Percentiles rank a stretch among this genome's conserved stretches.
These are phyloP conservation scores for Phytophthora melonis DNA, from an alignment of 352 stramenopile species.

Conservation along the genomic window DNA sequence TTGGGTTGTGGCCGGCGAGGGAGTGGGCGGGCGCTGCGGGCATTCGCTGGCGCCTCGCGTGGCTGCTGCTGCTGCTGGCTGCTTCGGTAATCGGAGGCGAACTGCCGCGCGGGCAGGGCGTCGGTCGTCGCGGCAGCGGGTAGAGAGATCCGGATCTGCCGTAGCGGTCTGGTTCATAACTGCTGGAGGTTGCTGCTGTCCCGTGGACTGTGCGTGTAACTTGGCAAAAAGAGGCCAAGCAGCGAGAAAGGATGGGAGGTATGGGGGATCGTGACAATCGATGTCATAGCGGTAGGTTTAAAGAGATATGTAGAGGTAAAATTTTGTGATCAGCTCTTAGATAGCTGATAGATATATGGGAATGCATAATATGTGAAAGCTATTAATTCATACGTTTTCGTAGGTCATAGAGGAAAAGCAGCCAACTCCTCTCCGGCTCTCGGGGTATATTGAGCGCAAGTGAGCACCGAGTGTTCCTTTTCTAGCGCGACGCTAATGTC, in stretches of 20 bases:
- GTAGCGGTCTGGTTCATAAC: constrained; percentile 38
- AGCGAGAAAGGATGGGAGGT: constrained; percentile 14
- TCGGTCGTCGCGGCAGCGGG: constrained; percentile 4
- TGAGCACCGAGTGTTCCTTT: background rate
- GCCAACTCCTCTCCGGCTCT: constrained; percentile 22
- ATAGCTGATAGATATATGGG: too few relatives aligned
- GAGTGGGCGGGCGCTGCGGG: constrained; percentile 13
- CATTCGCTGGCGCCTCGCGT: constrained; percentile 29
- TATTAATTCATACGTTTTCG: background rate
- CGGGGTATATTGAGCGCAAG: background rate
- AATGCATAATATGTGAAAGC: too few relatives aligned
- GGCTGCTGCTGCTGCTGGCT: too few relatives aligned
- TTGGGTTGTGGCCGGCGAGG: constrained; percentile 3
- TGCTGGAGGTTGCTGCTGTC: constrained; percentile 21
- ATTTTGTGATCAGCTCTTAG: too few relatives aligned
- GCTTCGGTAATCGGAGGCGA: constrained; percentile 13
- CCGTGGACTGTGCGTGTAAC: constrained; percentile 5
- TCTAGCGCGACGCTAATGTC: constrained; percentile 15
- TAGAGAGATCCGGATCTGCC: constrained; percentile 39
- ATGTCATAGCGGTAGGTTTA: background rate
- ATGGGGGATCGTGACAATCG: background rate
- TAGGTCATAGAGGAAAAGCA: constrained; percentile 17
- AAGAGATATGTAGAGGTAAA: too few relatives aligned
- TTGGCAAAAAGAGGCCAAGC: constrained; percentile 26
- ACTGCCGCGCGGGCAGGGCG: constrained; percentile 26